A percentile compares a stretch with the other conserved stretches of the same genome.
Conservation (phyloP, 2,329 filamentous ascomycete species). For the Ascochyta fabae region DNA sequence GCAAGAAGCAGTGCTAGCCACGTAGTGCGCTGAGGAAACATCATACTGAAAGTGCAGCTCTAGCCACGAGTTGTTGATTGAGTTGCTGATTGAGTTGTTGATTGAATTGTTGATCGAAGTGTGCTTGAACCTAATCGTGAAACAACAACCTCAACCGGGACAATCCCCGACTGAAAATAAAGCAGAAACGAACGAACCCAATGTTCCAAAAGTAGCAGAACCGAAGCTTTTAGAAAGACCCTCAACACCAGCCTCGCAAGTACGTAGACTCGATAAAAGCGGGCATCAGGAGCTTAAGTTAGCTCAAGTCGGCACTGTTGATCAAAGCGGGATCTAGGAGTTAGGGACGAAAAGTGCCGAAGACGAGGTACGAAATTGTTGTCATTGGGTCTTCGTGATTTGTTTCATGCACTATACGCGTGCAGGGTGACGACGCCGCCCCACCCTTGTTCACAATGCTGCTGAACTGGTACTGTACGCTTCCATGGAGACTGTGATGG, state of each 20-base stretch:
- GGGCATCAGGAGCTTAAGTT: too few relatives aligned
- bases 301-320: background rate
- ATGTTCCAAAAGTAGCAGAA: background rate
- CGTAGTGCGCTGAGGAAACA: background rate
- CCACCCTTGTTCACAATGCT: background rate
- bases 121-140: too few relatives aligned
- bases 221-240: background rate
- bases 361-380: background rate
- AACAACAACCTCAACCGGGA: background rate
- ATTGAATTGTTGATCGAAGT: too few relatives aligned
- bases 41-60: background rate
- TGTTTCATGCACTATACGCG: conserved; percentile 3
- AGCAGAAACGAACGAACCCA: background rate
- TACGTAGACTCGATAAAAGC: background rate
- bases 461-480: background rate
- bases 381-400: background rate
- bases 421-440: conserved; percentile 13
- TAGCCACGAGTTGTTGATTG: background rate
- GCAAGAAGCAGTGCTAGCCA: conserved; percentile 9
- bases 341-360: background rate
- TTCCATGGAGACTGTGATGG: background rate
- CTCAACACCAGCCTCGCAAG: background rate
- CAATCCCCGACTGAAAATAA: background rate
- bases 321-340: background rate
- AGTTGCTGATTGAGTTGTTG: too few relatives aligned